Percentiles rank a stretch among this genome's conserved stretches.
Evolutionary conservation across 2,329 filamentous ascomycete species (phyloP).

Genomic region (Aspergillaceae sp.): DNA sequence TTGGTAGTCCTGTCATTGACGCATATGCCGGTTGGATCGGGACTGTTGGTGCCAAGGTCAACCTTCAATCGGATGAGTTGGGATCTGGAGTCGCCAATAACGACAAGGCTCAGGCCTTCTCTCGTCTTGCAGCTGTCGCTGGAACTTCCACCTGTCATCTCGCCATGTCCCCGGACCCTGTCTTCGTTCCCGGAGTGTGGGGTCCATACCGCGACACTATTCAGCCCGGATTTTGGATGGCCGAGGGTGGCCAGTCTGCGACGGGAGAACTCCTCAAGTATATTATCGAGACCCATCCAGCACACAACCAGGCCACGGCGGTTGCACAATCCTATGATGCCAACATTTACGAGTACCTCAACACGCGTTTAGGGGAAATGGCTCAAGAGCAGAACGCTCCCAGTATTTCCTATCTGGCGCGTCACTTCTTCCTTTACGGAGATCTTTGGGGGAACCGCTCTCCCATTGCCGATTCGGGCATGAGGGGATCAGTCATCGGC

Average conservation of each 20-base stretch:
- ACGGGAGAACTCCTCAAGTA: slow-evolving; percentile 92
- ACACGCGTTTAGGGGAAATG: slow-evolving; percentile 74
- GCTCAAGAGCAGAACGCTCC: slow-evolving; percentile 61
- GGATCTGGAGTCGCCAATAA: slow-evolving; percentile 63
- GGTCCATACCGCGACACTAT: slow-evolving; percentile 93
- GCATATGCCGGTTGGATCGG: slow-evolving; percentile 98
- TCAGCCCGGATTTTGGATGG: slow-evolving; percentile 89
- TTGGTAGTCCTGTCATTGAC: slow-evolving; percentile 95
- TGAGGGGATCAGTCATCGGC: slow-evolving; percentile 84
- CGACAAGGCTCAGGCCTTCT: slow-evolving; percentile 87
- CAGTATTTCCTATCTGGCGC: slow-evolving; percentile 72
- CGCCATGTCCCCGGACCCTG: slow-evolving; percentile 84
- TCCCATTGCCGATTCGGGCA: slow-evolving; percentile 82
- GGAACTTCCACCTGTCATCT: slow-evolving; percentile 96
- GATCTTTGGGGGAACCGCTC: slow-evolving; percentile 96
- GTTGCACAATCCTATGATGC: slow-evolving; percentile 72
- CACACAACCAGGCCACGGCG: slow-evolving; percentile 70
- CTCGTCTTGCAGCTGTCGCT: slow-evolving; percentile 83
- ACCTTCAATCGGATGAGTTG: slow-evolving; percentile 59
- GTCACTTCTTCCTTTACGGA: slow-evolving; percentile 97
- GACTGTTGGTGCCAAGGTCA: slow-evolving; percentile 93
- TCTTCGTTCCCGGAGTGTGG: slow-evolving; percentile 95
- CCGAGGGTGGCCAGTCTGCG: slow-evolving; percentile 91
- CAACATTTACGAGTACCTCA: slow-evolving; percentile 93
- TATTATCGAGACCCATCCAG: slow-evolving; percentile 89